These are phyloP conservation scores for Dillenia suffruticosa DNA, from an alignment of 164 flowering plant genomes.

Conservation along the genomic window DNA sequence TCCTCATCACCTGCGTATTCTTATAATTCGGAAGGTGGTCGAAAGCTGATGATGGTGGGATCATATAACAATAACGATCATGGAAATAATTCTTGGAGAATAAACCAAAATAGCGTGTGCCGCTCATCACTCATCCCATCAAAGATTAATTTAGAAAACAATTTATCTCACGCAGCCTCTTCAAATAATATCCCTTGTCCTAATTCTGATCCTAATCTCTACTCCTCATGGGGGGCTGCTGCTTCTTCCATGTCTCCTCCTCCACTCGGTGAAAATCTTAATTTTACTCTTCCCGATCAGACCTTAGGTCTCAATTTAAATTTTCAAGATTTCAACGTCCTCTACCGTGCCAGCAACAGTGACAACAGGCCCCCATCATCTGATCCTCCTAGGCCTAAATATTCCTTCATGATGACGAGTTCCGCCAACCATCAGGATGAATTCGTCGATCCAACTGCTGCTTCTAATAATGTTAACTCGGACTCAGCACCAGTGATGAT, in stretches of 20 bases:
- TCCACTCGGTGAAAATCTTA: constrained; percentile 32
- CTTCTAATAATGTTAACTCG: too few relatives aligned
- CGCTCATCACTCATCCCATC: constrained; percentile 28
- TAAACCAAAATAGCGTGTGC: too few relatives aligned
- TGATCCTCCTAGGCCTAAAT: constrained; percentile 26
- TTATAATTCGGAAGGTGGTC: too few relatives aligned
- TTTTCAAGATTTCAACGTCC: constrained; percentile 61
- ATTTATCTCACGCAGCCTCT: constrained; percentile 20
- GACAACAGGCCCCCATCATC: constrained; percentile 36
- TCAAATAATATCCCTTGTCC: constrained; percentile 8
- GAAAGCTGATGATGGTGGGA: too few relatives aligned
- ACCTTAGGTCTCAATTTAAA: constrained; percentile 83
- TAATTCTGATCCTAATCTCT: constrained; percentile 18
- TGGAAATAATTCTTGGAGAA: constrained; percentile 33
- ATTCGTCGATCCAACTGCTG: too few relatives aligned
- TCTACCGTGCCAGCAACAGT: constrained; percentile 23
- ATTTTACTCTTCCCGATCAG: constrained; percentile 66
- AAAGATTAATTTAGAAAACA: constrained; percentile 21
- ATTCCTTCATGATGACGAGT: too few relatives aligned
- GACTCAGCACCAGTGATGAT: too few relatives aligned
- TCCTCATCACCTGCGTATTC: constrained; percentile 5
- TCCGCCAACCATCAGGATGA: too few relatives aligned
- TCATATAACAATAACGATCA: too few relatives aligned
- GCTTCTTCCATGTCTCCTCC: constrained; percentile 27
- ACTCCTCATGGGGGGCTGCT: constrained; percentile 19